A percentile compares a stretch with the other conserved stretches of the same genome.
These are phyloP conservation scores for Epichloe elymi DNA, from an alignment of 2,329 filamentous ascomycete species.

Conservation along the genomic window DNA sequence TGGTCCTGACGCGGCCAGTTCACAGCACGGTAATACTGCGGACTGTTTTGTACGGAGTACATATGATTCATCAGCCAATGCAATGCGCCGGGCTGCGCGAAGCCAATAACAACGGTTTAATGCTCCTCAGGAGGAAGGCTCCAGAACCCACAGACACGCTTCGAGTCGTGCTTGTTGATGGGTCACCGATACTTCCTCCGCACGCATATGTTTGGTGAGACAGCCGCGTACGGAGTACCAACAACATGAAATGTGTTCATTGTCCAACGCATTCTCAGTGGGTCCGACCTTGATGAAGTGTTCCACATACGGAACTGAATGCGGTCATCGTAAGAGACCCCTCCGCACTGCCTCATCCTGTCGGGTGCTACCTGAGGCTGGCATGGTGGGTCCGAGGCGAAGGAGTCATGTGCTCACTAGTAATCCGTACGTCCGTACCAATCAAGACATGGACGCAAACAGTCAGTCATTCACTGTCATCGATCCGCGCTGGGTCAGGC, in stretches of 20 bases:
- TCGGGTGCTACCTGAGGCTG: no score
- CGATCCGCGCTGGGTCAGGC: no score
- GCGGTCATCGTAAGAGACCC: background rate
- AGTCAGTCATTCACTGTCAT: no score
- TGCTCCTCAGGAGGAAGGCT: constrained; percentile 23
- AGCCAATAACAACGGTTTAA: constrained; percentile 7
- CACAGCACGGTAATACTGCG: no score
- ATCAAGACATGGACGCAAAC: no score
- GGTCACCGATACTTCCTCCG: background rate
- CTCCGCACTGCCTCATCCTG: no score
- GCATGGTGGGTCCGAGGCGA: no score
- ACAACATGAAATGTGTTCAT: constrained; percentile 3
- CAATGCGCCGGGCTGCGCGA: background rate
- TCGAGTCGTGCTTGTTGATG: no score
- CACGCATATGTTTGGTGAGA: constrained; percentile 4
- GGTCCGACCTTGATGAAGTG: constrained; percentile 5
- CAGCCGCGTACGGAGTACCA: constrained; percentile 8
- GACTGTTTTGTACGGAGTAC: no score
- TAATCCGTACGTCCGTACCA: no score
- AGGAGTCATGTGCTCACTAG: no score
- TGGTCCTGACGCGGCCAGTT: no score
- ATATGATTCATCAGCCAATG: constrained; percentile 13
- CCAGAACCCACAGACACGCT: constrained; percentile 2
- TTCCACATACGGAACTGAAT: background rate
- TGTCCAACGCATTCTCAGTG: constrained; percentile 6